Percentiles rank a stretch among this genome's conserved stretches.
Conservation (phyloP, 2,329 filamentous ascomycete species). For the Cryphonectria carpinicola region DNA sequence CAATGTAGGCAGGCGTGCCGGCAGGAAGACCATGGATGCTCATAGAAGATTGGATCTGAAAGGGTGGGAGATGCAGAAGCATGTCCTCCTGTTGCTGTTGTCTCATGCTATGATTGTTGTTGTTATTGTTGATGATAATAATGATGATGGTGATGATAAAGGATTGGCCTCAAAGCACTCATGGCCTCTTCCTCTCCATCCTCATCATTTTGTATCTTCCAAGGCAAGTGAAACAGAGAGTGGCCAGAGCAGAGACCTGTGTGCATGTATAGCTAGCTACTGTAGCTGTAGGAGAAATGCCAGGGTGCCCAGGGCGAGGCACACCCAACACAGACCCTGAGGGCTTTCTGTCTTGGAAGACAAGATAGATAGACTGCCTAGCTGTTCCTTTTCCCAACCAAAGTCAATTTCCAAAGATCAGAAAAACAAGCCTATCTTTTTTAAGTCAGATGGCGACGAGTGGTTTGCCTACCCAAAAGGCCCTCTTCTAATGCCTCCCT, state of each 20-base stretch:
- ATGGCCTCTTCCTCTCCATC: background rate
- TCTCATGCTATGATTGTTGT: background rate
- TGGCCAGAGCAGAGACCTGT: no score
- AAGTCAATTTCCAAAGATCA: background rate
- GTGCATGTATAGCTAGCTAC: no score
- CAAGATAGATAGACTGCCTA: no score
- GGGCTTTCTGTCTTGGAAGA: no score
- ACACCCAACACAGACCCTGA: no score
- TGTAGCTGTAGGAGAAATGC: no score
- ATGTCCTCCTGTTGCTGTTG: background rate
- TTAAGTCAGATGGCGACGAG: background rate
- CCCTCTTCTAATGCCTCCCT: background rate
- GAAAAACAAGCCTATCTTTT: background rate
- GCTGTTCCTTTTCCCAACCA: background rate
- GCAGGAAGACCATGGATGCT: background rate
- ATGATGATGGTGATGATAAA: background rate
- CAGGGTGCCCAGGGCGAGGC: no score
- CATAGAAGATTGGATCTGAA: background rate
- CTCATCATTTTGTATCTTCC: background rate
- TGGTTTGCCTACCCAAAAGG: background rate
- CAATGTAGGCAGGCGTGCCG: constrained; percentile 7
- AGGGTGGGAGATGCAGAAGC: background rate
- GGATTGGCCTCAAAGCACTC: background rate
- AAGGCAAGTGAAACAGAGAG: background rate
- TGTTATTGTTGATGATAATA: background rate